Conservation (phyloP, 768 basidiomycete genomes). For the Pleurotus tuber-regium region DNA sequence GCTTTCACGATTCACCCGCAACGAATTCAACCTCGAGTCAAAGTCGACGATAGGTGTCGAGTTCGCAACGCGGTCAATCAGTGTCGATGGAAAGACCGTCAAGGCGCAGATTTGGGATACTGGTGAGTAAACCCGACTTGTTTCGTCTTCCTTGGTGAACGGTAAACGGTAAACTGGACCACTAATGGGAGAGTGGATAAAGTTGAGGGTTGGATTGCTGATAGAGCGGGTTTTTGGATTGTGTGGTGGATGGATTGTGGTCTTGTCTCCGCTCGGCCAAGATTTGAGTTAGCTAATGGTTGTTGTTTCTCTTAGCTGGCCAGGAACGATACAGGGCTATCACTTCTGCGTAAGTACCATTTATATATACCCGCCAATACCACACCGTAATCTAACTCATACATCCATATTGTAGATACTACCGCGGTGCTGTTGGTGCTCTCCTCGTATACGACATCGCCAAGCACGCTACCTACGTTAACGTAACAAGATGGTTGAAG, state of each 20-base stretch:
- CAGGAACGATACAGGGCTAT: conserved; percentile 98
- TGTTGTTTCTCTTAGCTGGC: conserved; percentile 56
- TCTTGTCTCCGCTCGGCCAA: neutral
- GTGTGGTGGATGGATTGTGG: no score
- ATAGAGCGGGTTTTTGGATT: conserved; percentile 1
- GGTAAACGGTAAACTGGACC: neutral
- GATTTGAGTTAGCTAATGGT: neutral
- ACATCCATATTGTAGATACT: conserved; percentile 60
- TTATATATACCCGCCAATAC: neutral
- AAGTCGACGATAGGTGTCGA: conserved; percentile 99
- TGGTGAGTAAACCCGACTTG: conserved; percentile 49
- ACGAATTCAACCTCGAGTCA: conserved; percentile 98
- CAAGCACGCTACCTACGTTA: conserved; percentile 91
- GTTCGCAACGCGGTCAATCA: conserved; percentile 94
- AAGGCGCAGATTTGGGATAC: conserved; percentile 99
- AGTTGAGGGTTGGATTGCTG: no score
- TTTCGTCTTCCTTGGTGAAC: neutral
- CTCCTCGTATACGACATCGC: conserved; percentile 93
- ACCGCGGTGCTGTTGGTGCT: conserved; percentile 94
- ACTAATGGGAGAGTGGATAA: neutral
- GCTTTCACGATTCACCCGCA: conserved; percentile 98
- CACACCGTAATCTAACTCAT: conserved; percentile 4
- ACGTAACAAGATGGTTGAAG: conserved; percentile 95
- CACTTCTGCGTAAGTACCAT: conserved; percentile 80
- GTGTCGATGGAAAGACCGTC: conserved; percentile 93